Base-by-base conservation (phyloP, 2,329 filamentous ascomycete genomes). In the Pseudopithomyces chartarum region DNA sequence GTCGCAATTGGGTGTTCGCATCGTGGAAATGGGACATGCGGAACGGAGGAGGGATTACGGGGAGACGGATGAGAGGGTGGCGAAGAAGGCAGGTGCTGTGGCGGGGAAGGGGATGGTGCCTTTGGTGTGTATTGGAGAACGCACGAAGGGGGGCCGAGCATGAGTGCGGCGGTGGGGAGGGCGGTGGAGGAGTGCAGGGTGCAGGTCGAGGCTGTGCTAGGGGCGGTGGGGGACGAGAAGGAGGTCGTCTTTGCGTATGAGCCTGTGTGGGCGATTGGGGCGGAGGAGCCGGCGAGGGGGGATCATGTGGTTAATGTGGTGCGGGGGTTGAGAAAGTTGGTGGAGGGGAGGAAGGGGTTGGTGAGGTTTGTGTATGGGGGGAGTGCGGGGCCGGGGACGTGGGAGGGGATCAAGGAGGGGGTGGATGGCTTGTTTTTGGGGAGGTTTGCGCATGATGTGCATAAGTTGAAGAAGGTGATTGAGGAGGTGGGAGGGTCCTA, bases 191-290 rank as follows among this genome's bases (percentile, higher is more conserved):
- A 93, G 73, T 90, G 90, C 66, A 80, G 78, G 34, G 76, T 78
- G 4, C 90, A 94, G 74, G 81, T 96, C 54, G 80, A 81, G 38
- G 79, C 85, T 1, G 86, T 91, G 2, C 71, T 95, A 50, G 78
- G 78, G 1, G 83, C 81, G 0, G 78, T 94, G 7, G 82, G 87
- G 0, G 79, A 80, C 11, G 80, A 85, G 15, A 84, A 86, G 0
- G 88, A 92, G 46, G 83, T 95, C 5, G 84, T 94, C 6, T 82
- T 96, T 55, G 91, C 91, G 0, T 96, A 96, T 70, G 91, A 96
- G 79, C 91, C 91, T 7, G 90, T 95, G 1, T 96, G 91, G 91
- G 91, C 91, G 0, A 96, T 95, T 74, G 91, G 91, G 0, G 87
- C 90, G 10, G 79, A 83, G 1, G 80, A 88, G 67, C 91, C 91